Base-by-base conservation (phyloP, 176 grass and related monocot genomes). In the Raddia distichophylla region DNA sequence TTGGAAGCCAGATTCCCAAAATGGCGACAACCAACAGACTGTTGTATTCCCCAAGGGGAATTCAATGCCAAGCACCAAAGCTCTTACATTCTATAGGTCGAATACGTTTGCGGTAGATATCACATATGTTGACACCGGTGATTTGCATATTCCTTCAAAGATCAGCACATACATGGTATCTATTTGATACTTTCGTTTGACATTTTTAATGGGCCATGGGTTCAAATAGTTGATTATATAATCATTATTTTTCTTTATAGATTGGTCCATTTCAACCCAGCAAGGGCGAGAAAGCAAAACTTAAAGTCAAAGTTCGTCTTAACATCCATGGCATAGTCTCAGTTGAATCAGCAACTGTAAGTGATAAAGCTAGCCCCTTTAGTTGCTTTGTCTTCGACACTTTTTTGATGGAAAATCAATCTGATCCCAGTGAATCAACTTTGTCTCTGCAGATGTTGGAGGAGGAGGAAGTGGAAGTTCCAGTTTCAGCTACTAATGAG, bases 91-190 rank as follows among this genome's bases (percentile, higher is more conserved):
- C 69, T 90, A 75, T 77, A 94, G 87, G 60, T 84, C 89, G 1
- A 90, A 33, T 64, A 90, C 92, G 56, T 97, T 94, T 90, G 35
- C 81, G 22, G 80, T 97, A 72, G 94, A 94, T 90, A 80, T 91
- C 35, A 48, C 83, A 16, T 87, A 97, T 40, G 79, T 87, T 42
- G 87, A 94, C 70, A 69, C 75, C 0, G 78, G n/a, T 11, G 91
- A 90, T 67, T 20, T 75, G 8, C 91, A 90, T 61, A 62, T 88
- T 72, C 54, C 82, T 27, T 49, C 75, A 40, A 97, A 89, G 75
- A 97, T 97, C 35, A 94, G 94, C 87, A 92, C 94, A 0, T 97
- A 92, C 77, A 94, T 77, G 64, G 94, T 97, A 83, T 89, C 59
- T 51, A 74, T 6, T 20, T 34, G 48, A 9, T 49, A 35, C 18